Evolutionary conservation across 2,329 filamentous ascomycete genomes (phyloP), one percentile per base, ranked within the genome.

Genomic region (Aspergillus brasiliensis): DNA sequence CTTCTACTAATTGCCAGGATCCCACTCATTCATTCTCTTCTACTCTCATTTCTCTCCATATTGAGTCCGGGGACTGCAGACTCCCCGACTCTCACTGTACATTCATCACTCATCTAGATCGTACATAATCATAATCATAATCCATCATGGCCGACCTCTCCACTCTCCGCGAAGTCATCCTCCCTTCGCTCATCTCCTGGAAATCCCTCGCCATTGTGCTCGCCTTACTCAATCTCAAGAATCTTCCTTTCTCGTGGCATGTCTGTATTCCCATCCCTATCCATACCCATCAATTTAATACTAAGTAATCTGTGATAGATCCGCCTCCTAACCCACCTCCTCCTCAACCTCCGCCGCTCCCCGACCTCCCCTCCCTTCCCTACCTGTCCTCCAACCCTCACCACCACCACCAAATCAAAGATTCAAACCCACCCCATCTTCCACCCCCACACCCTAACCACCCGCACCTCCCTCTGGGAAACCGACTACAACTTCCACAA

Each of bases 401-500:
- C 28, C 3, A 65, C 70, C 28, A 68, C 48, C 84, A 69, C 72
- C 31, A 58, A 67, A 8, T 66, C 68, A 68, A 28, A 70, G 67
- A 23, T 17, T 3, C 23, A 68, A 5, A 73, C 87, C 1, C 82
- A 86, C 62, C 85, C 88, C 42, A 84, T 95, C 65, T 95, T 94
- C 80, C 84, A 87, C 51, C 88, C 90, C 51, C 78, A 90, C 54
- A 86, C 91, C 60, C 86, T 88, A 15, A 80, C 82, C 40, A 86
- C 88, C 6, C 86, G 87, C 70, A 85, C 89, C 13, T 85, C 90
- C 1, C 78, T 90, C 56, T 83, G 90, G 67, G 92, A 96, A 77
- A 91, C 88, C 69, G 93, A 97, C 78, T 92, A 92, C 80, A 94
- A 95, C 78, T 72, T 92, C 46, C 90, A 94, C 82, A 92, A 93